phyloP scores from a whole-genome alignment of 352 stramenopile genomes.

The Pythium brassicae region DNA sequence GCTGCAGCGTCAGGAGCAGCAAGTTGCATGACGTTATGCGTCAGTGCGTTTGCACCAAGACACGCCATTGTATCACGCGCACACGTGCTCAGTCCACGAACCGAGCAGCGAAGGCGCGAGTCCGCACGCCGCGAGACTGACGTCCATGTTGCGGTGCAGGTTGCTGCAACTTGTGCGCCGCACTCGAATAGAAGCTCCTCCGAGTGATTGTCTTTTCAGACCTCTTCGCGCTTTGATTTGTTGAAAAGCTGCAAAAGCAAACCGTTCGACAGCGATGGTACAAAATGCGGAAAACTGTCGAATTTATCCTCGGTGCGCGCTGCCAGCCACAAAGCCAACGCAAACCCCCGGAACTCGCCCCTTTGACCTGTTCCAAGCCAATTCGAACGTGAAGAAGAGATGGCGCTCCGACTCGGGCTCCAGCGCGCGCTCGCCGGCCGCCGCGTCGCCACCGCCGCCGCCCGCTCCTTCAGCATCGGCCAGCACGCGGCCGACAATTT shows the following conservation, averaged over 20 bases:
- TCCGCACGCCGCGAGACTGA: slow-evolving; percentile 46
- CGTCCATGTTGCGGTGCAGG: slow-evolving; percentile 11
- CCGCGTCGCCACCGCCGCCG: slow-evolving; percentile 18
- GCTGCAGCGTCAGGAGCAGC: slow-evolving; percentile 19
- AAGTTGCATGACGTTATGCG: too few species aligned
- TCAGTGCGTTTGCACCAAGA: background rate
- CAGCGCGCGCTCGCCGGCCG: slow-evolving; percentile 36
- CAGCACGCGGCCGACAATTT: slow-evolving; percentile 77
- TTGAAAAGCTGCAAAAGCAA: slow-evolving; percentile 2
- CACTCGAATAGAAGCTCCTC: too few species aligned
- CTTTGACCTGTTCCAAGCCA: background rate
- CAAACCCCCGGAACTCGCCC: slow-evolving; percentile 26
- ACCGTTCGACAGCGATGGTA: background rate
- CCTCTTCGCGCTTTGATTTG: slow-evolving; percentile 3
- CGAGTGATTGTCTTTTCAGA: background rate
- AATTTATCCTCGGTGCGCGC: too few species aligned
- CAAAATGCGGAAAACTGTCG: background rate
- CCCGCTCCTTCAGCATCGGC: slow-evolving; percentile 40
- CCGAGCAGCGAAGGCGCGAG: slow-evolving; percentile 55
- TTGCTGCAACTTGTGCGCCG: background rate
- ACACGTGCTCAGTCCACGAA: slow-evolving; percentile 13
- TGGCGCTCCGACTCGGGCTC: slow-evolving; percentile 65
- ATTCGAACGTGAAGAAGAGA: slow-evolving; percentile 8
- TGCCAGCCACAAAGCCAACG: background rate
- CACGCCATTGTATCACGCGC: background rate